These are phyloP conservation scores for Dioscorea dumetorum DNA, from an alignment of 106 monocot genomes.

Conservation along the genomic window DNA sequence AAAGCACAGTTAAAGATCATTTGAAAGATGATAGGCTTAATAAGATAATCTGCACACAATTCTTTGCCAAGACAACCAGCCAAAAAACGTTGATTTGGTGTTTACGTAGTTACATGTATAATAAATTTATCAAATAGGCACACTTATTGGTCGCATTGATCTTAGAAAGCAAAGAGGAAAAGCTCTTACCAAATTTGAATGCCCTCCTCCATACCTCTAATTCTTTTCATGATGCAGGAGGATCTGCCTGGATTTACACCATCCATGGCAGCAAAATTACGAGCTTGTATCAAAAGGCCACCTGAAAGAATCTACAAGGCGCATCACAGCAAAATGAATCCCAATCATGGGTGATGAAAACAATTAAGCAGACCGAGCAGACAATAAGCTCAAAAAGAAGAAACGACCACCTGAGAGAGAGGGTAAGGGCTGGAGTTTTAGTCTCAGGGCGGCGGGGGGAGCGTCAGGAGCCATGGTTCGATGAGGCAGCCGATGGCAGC, in stretches of 20 bases:
- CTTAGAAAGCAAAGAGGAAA: background rate
- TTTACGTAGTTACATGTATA: too few relatives aligned
- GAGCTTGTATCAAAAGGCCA: conserved; percentile 6
- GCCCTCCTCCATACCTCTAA: conserved; percentile 8
- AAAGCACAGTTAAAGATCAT: background rate
- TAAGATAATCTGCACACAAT: background rate
- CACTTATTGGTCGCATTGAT: too few relatives aligned
- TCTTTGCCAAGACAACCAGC: too few relatives aligned
- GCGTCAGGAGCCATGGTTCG: conserved; percentile 9
- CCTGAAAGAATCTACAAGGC: background rate
- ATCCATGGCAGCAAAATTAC: conserved; percentile 6
- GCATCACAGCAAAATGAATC: background rate
- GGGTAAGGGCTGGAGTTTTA: background rate
- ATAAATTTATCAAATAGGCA: too few relatives aligned
- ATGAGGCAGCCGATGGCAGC: conserved; percentile 15
- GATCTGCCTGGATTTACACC: conserved; percentile 6
- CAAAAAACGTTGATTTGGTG: too few relatives aligned
- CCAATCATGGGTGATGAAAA: background rate
- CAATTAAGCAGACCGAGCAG: background rate
- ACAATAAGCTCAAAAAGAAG: background rate
- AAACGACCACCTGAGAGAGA: conserved; percentile 13
- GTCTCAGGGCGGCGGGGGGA: background rate
- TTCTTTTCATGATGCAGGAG: conserved; percentile 7
- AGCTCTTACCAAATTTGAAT: background rate
- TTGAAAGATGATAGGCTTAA: background rate